Evolutionary conservation across 768 basidiomycete species (phyloP).

Genomic region (Botryobasidium botryosum): DNA sequence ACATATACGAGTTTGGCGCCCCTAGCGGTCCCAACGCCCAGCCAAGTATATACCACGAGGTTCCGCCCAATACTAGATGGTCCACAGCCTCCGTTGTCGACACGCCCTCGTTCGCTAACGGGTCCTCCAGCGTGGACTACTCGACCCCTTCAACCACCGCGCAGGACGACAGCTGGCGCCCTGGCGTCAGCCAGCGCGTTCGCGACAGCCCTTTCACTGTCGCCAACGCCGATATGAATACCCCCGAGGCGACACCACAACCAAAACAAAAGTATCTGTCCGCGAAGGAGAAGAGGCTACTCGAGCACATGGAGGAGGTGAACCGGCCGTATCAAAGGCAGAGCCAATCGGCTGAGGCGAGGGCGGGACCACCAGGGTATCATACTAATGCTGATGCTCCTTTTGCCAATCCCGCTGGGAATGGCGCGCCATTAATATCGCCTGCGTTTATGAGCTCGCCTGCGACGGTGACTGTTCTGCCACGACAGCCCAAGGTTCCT

Average conservation of each 20-base stretch:
- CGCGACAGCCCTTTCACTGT: constrained; percentile 24
- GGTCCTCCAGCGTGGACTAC: not conserved
- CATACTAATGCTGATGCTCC: no score
- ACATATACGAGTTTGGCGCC: not conserved
- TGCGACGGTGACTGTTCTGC: not conserved
- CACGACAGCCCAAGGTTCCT: not conserved
- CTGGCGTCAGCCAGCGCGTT: not conserved
- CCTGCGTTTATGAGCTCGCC: not conserved
- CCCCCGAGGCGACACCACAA: not conserved
- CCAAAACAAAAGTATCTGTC: constrained; percentile 32
- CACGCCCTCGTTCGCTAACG: not conserved
- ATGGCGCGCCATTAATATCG: not conserved
- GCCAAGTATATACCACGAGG: not conserved
- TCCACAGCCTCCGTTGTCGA: no score
- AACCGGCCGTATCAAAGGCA: no score
- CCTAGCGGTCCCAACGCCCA: not conserved
- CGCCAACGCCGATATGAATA: constrained; percentile 25
- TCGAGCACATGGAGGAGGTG: not conserved
- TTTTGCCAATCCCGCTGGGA: constrained; percentile 3
- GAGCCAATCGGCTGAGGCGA: no score
- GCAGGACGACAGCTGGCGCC: not conserved
- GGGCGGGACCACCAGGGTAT: no score
- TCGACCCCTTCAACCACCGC: not conserved
- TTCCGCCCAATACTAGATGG: no score
- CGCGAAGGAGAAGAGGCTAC: constrained; percentile 41